These are phyloP conservation scores for Trichoderma arundinaceum DNA, from an alignment of 2,329 filamentous ascomycete species.

Conservation along the genomic window DNA sequence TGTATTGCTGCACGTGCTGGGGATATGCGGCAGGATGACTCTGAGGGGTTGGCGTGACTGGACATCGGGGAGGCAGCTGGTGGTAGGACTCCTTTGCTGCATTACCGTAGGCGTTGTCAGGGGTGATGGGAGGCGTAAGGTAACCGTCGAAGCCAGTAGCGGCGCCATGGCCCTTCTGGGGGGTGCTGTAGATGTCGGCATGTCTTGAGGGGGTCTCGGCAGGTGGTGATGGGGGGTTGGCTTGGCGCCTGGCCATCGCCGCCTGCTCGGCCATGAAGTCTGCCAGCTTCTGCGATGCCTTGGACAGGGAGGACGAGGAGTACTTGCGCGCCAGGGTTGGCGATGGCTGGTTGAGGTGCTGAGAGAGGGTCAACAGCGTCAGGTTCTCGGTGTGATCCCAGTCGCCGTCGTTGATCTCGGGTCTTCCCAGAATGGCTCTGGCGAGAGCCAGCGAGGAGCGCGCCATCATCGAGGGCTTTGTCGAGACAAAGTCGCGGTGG, in stretches of 20 bases:
- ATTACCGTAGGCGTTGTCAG: slow-evolving; percentile 66
- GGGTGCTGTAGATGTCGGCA: slow-evolving; percentile 74
- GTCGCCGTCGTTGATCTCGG: slow-evolving; percentile 75
- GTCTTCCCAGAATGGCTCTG: slow-evolving; percentile 80
- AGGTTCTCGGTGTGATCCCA: slow-evolving; percentile 77
- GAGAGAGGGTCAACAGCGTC: slow-evolving; percentile 65
- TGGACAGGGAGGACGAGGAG: slow-evolving; percentile 58
- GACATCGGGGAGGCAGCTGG: slow-evolving; percentile 59
- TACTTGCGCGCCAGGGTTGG: slow-evolving; percentile 65
- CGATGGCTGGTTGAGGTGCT: slow-evolving; percentile 64
- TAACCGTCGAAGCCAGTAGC: slow-evolving; percentile 73
- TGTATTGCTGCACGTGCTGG: slow-evolving; percentile 45
- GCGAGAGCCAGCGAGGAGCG: slow-evolving; percentile 84
- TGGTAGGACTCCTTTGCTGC: slow-evolving; percentile 56
- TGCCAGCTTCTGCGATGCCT: slow-evolving; percentile 60
- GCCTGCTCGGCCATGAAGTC: slow-evolving; percentile 66
- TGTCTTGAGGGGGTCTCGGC: slow-evolving; percentile 57
- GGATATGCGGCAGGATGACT: slow-evolving; percentile 46
- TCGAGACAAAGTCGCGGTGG: slow-evolving; percentile 95
- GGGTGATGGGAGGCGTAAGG: slow-evolving; percentile 84
- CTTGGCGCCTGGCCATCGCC: slow-evolving; percentile 56
- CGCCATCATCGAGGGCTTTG: slow-evolving; percentile 88
- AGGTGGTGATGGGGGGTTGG: slow-evolving; percentile 65
- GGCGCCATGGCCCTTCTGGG: slow-evolving; percentile 74
- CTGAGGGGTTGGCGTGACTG: slow-evolving; percentile 66